These are phyloP conservation scores for Lotus japonicus DNA, from an alignment of 306 rosid species.

Conservation along the genomic window DNA sequence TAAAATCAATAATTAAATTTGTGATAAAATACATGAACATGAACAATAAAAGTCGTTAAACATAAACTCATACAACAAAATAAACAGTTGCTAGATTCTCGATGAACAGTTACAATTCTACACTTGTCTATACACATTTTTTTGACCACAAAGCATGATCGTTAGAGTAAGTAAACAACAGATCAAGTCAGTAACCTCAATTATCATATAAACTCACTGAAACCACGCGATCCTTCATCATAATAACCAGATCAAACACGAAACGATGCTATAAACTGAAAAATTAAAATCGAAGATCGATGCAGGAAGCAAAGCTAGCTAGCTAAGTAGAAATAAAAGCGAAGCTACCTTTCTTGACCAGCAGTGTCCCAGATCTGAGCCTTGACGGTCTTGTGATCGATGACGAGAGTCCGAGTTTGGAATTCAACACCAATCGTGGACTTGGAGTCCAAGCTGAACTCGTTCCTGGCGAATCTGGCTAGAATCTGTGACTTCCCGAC, in stretches of 20 bases:
- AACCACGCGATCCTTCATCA: neutral
- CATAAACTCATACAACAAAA: no score
- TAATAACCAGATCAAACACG: conserved; percentile 7
- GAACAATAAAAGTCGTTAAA: no score
- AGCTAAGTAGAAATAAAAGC: neutral
- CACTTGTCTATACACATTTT: no score
- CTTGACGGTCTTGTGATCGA: conserved; percentile 86
- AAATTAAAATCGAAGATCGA: neutral
- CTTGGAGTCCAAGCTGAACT: conserved; percentile 95
- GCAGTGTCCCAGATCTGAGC: conserved; percentile 99
- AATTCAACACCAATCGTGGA: conserved; percentile 99
- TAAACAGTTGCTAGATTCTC: no score
- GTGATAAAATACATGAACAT: no score
- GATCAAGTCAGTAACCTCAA: conserved; percentile 1
- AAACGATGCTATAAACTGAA: neutral
- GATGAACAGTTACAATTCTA: no score
- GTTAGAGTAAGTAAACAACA: neutral
- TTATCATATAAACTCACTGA: neutral
- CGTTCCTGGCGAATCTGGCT: conserved; percentile 85
- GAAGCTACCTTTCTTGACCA: conserved; percentile 82
- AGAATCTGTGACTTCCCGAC: conserved; percentile 98
- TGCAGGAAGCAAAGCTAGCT: neutral
- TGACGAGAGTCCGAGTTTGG: conserved; percentile 80
- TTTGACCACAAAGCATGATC: neutral
- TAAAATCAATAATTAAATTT: no score